phyloP scores from a whole-genome alignment of 2,329 filamentous ascomycete genomes.

The Cercospora sp. region DNA sequence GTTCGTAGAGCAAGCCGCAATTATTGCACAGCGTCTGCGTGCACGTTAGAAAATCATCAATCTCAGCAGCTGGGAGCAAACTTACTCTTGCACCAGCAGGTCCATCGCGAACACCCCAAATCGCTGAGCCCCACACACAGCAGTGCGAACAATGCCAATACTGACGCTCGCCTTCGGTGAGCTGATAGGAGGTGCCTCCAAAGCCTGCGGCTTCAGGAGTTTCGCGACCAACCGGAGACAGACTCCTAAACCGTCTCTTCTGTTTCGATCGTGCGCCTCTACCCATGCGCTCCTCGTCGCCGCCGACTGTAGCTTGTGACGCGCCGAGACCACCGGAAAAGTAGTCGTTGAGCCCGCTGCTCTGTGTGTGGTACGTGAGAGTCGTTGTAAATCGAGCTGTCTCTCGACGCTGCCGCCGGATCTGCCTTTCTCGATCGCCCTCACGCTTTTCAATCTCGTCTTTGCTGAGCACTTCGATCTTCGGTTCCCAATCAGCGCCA shows the following conservation, averaged over 20 bases:
- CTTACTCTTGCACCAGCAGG: conserved; percentile 69
- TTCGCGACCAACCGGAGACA: conserved; percentile 78
- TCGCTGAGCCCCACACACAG: conserved; percentile 79
- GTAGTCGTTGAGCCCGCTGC: conserved; percentile 50
- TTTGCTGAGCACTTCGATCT: conserved; percentile 67
- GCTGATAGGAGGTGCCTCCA: conserved; percentile 63
- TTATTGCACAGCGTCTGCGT: conserved; percentile 79
- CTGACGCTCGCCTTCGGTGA: conserved; percentile 72
- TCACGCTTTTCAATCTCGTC: conserved; percentile 98
- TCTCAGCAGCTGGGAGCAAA: conserved; percentile 36
- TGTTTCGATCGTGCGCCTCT: conserved; percentile 92
- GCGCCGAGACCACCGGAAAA: conserved; percentile 52
- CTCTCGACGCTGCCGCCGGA: conserved; percentile 81
- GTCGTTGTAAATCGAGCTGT: conserved; percentile 71
- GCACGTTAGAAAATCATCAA: conserved; percentile 40
- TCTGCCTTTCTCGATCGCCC: conserved; percentile 87
- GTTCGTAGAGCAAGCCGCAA: conserved; percentile 85
- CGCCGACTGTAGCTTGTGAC: conserved; percentile 42
- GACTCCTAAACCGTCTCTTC: conserved; percentile 85
- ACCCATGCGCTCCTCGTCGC: conserved; percentile 77
- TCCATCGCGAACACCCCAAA: conserved; percentile 94
- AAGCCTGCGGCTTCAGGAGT: conserved; percentile 73
- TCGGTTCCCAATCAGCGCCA: conserved; percentile 57
- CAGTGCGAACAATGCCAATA: conserved; percentile 90
- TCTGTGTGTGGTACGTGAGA: conserved; percentile 49